phyloP scores from a whole-genome alignment of 2,329 filamentous ascomycete genomes.

The Apiospora kogelbergensis region DNA sequence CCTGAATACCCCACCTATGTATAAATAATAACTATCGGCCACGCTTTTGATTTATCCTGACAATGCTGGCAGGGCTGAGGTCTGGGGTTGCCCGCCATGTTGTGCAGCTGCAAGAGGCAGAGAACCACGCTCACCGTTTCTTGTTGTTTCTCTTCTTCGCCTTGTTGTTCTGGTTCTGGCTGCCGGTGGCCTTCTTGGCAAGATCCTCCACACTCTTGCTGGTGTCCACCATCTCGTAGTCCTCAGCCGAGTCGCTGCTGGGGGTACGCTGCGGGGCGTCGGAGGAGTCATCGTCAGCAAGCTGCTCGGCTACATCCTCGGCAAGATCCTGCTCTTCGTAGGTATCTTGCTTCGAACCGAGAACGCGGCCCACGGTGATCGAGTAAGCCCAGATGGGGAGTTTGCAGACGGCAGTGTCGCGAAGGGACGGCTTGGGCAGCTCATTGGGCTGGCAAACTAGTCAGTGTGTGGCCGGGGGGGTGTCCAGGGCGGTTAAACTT shows the following conservation, averaged over 20 bases:
- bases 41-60: not conserved
- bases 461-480: not conserved
- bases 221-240: slow-evolving; percentile 63
- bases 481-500: slow-evolving; percentile 38
- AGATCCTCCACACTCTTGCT: slow-evolving; percentile 54
- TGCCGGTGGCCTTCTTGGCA: slow-evolving; percentile 50
- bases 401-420: slow-evolving; percentile 79
- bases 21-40: not conserved
- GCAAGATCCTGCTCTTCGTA: slow-evolving; percentile 34
- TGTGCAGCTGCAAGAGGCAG: not conserved
- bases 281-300: slow-evolving; percentile 44
- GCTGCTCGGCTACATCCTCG: slow-evolving; percentile 36
- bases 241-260: slow-evolving; percentile 58
- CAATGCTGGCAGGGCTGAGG: not conserved
- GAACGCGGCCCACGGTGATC: slow-evolving; percentile 51
- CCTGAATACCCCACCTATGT: not conserved
- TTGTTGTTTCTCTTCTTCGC: slow-evolving; percentile 56
- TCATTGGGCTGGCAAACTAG: slow-evolving; percentile 65
- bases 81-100: not conserved
- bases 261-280: slow-evolving; percentile 52
- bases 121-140: slow-evolving; percentile 42
- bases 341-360: slow-evolving; percentile 36
- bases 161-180: slow-evolving; percentile 42
- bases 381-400: slow-evolving; percentile 74
- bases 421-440: slow-evolving; percentile 72